Evolutionary conservation across 768 basidiomycete genomes (phyloP), one percentile per base, ranked within the genome.

Genomic region (Mycena metata): DNA sequence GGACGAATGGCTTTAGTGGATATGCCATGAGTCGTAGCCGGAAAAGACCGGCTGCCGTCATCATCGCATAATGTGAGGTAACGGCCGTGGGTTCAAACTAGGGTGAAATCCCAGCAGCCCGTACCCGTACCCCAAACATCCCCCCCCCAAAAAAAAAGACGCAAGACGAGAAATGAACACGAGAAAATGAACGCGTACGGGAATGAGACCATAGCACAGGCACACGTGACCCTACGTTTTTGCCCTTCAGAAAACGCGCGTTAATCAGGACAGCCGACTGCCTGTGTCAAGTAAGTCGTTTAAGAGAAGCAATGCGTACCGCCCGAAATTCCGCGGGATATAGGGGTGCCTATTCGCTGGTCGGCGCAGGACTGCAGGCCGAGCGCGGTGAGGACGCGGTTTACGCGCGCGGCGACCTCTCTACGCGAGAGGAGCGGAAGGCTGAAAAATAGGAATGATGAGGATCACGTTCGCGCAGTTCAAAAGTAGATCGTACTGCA

Each of bases 141-240:
- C n/a, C n/a, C n/a, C n/a, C n/a, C n/a, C n/a, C n/a, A n/a, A n/a
- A n/a, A n/a, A n/a, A n/a, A n/a, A n/a, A n/a, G n/a, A n/a, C n/a
- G n/a, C 11, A 47, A 26, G 23, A 60, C 42, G 65, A 30, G 30
- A 30, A 39, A n/a, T 33, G 33, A n/a, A n/a, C n/a, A n/a, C n/a
- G n/a, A n/a, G 47, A 43, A 23, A 16, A 6, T 39, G 55, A 42
- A 3, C 16, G 76, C 80, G 69, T 68, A 82, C 64, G 90, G 90
- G 45, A 83, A 81, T 19, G 88, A 85, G 42, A 91, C 88, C 75
- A 91, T 82, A 3, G 86, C 83, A 69, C 86, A 86, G 12, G 88
- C 90, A 47, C 89, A 86, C 13, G 86, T 85, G 7, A 88, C 85
- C 7, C 86, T 83, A n/a, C 90, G 83, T 71, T 88, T 89, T 75